Conservation (phyloP, 225 moss, liverwort and hornwort species). For the Sphagnum tenellum region DNA sequence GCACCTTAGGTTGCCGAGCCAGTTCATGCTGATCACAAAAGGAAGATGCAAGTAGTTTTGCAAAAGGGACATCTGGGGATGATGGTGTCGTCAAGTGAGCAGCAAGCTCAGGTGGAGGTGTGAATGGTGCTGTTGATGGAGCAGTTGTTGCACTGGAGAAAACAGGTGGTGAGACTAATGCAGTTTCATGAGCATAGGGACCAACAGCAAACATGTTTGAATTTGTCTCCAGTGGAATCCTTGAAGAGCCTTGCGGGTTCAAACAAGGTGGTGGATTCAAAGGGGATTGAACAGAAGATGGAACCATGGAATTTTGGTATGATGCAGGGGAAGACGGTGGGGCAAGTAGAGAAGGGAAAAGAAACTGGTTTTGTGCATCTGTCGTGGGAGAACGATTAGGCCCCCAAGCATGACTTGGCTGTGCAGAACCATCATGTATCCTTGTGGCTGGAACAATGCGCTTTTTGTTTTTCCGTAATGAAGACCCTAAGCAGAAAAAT, state of each 20-base stretch:
- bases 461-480: constrained; percentile 23
- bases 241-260: constrained; percentile 51
- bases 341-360: constrained; percentile 70
- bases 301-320: constrained; percentile 84
- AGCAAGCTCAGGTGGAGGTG: constrained; percentile 94
- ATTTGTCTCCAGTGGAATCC: constrained; percentile 70
- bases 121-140: constrained; percentile 96
- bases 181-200: constrained; percentile 98
- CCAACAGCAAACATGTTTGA: constrained; percentile 96
- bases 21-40: constrained; percentile 56
- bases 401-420: constrained; percentile 33
- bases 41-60: constrained; percentile 77
- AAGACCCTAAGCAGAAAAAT: constrained; percentile 17
- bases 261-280: constrained; percentile 51
- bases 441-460: constrained; percentile 32
- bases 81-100: constrained; percentile 88
- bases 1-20: constrained; percentile 60
- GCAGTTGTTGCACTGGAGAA: constrained; percentile 96
- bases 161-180: constrained; percentile 93
- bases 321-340: constrained; percentile 98
- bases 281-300: constrained; percentile 86
- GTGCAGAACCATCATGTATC: constrained; percentile 17
- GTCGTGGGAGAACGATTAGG: constrained; percentile 35
- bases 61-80: constrained; percentile 96
- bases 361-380: constrained; percentile 59